Conservation (phyloP, 2,329 filamentous ascomycete genomes). For the Curvularia hawaiiensis region DNA sequence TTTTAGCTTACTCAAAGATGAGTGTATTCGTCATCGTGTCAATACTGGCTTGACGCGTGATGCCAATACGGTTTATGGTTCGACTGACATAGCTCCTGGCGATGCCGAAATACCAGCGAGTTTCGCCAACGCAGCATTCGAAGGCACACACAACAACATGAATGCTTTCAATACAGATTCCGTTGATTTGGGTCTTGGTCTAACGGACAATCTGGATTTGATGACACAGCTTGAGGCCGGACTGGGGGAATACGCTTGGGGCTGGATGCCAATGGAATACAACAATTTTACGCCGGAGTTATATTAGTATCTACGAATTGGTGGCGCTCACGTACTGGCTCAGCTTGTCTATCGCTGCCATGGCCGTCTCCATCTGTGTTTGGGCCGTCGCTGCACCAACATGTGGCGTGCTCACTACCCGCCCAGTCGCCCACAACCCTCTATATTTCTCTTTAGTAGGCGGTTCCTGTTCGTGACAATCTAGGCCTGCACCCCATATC, state of each 20-base stretch:
- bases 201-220: slow-evolving; percentile 17
- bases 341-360: slow-evolving; percentile 42
- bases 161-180: background rate
- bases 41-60: background rate
- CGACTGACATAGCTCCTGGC: background rate
- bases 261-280: slow-evolving; percentile 18
- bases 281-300: slow-evolving; percentile 4
- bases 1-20: slow-evolving; percentile 33
- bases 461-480: slow-evolving; percentile 57
- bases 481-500: slow-evolving; percentile 55
- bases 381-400: slow-evolving; percentile 53
- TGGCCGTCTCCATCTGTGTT: slow-evolving; percentile 46
- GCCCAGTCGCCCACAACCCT: slow-evolving; percentile 49
- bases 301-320: background rate
- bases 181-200: slow-evolving; percentile 10
- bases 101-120: background rate
- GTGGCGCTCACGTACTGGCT: slow-evolving; percentile 16
- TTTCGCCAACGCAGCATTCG: background rate
- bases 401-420: slow-evolving; percentile 58
- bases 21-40: slow-evolving; percentile 14
- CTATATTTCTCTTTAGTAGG: slow-evolving; percentile 49
- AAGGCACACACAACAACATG: background rate
- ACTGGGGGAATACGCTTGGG: slow-evolving; percentile 42
- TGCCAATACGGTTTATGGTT: background rate
- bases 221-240: slow-evolving; percentile 38